These are phyloP conservation scores for Macrolepiota fuliginosa DNA, from an alignment of 768 basidiomycete genomes.

Conservation along the genomic window DNA sequence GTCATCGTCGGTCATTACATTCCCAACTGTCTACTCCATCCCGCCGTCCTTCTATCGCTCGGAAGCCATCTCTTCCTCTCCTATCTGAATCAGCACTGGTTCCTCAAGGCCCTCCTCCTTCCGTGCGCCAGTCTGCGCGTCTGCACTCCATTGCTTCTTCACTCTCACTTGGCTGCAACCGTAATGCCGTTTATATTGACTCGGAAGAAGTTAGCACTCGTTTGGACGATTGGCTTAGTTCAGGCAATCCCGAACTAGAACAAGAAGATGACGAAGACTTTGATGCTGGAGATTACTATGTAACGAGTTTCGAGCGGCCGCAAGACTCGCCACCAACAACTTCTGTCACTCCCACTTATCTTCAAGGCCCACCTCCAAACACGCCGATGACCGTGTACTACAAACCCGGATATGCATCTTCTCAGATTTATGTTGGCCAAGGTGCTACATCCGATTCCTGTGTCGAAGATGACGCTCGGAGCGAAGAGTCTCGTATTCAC, in stretches of 20 bases:
- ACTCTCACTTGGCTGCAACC: constrained; percentile 7
- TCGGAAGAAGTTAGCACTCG: constrained; percentile 27
- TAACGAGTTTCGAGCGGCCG: not conserved
- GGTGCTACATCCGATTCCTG: not conserved
- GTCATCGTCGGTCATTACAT: constrained; percentile 5
- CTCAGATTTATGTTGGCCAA: constrained; percentile 26
- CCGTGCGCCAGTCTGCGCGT: constrained; percentile 3
- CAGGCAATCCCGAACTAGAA: constrained; percentile 15
- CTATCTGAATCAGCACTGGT: constrained; percentile 12
- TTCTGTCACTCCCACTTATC: not conserved
- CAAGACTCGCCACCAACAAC: constrained; percentile 1
- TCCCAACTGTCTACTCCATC: not conserved
- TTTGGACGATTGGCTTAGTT: constrained; percentile 22
- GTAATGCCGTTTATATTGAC: constrained; percentile 36
- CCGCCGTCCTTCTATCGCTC: constrained; percentile 15
- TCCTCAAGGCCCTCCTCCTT: constrained; percentile 5
- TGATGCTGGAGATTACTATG: constrained; percentile 1
- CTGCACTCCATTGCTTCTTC: constrained; percentile 9
- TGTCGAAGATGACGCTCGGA: not conserved
- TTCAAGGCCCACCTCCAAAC: constrained; percentile 18
- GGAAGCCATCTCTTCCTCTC: constrained; percentile 15
- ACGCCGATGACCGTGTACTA: constrained; percentile 18
- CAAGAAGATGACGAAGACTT: constrained; percentile 6
- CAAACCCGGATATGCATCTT: constrained; percentile 19
- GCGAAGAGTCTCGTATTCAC: not conserved